Conservation (phyloP, 441 rosid genomes). For the California macrophylla region DNA sequence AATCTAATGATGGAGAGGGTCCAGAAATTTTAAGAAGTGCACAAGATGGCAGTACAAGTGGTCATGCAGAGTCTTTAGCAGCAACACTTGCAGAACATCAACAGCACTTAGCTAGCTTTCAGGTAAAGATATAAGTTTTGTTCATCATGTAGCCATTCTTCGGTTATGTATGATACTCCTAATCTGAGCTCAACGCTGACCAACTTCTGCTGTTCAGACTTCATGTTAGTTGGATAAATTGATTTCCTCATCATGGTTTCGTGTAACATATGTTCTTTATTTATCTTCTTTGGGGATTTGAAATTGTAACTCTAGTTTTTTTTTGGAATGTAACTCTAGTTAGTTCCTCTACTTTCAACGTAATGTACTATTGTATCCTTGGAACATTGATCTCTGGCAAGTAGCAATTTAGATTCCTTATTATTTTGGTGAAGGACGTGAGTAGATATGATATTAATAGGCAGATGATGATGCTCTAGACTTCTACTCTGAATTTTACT, state of each 20-base stretch:
- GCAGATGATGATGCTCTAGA: background rate
- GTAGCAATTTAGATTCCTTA: too few species aligned
- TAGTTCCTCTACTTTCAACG: background rate
- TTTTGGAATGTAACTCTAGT: background rate
- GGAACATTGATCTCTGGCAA: background rate
- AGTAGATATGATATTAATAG: too few species aligned
- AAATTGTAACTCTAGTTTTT: background rate
- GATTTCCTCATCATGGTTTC: background rate
- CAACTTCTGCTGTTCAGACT: background rate
- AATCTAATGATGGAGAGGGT: constrained; percentile 94
- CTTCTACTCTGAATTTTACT: background rate
- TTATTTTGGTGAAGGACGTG: too few species aligned
- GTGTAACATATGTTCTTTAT: background rate
- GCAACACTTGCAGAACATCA: constrained; percentile 90
- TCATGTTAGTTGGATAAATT: constrained; percentile 10
- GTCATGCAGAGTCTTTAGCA: constrained; percentile 87
- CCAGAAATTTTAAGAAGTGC: constrained; percentile 80
- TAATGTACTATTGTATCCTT: background rate
- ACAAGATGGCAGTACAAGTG: constrained; percentile 63
- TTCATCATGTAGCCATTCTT: constrained; percentile 1
- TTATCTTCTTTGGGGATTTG: constrained; percentile 5
- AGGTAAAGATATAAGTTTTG: constrained; percentile 39
- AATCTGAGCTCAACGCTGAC: background rate
- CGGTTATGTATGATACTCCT: constrained; percentile 3
- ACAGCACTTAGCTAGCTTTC: constrained; percentile 95